Conservation (phyloP, 805 yeast species). For the Lipomyces japonicus region DNA sequence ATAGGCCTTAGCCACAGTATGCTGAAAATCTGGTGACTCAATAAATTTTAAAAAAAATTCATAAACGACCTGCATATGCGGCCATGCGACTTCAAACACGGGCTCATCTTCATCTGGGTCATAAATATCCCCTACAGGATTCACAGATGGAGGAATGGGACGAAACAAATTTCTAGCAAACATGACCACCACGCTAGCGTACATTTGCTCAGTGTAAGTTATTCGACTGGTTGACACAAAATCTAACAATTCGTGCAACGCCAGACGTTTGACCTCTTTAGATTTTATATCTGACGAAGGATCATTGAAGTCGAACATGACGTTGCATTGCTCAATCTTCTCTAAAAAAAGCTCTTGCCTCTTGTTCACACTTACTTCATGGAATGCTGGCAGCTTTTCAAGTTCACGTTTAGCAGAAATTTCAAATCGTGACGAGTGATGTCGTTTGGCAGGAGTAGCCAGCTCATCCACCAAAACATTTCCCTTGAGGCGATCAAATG, state of each 20-base stretch:
- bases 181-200: conserved; percentile 82
- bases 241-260: conserved; percentile 84
- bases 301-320: conserved; percentile 89
- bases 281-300: conserved; percentile 90
- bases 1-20: conserved; percentile 85
- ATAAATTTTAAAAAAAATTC: conserved; percentile 90
- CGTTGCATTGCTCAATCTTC: conserved; percentile 91
- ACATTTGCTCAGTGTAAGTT: conserved; percentile 86
- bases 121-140: conserved; percentile 91
- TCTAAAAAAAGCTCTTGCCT: conserved; percentile 74
- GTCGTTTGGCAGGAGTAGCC: conserved; percentile 74
- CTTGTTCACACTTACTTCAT: conserved; percentile 81
- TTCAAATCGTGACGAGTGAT: conserved; percentile 87
- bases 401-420: conserved; percentile 63
- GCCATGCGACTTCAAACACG: conserved; percentile 94
- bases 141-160: conserved; percentile 97
- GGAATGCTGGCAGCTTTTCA: conserved; percentile 77
- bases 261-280: conserved; percentile 82
- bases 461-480: conserved; percentile 71
- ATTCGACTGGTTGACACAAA: conserved; percentile 79
- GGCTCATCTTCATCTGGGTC: conserved; percentile 99
- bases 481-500: conserved; percentile 52
- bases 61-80: conserved; percentile 95
- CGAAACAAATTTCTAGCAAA: conserved; percentile 84
- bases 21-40: conserved; percentile 92